Base-by-base conservation (phyloP, 2,329 filamentous ascomycete genomes). In the Aspergillus alliaceus region DNA sequence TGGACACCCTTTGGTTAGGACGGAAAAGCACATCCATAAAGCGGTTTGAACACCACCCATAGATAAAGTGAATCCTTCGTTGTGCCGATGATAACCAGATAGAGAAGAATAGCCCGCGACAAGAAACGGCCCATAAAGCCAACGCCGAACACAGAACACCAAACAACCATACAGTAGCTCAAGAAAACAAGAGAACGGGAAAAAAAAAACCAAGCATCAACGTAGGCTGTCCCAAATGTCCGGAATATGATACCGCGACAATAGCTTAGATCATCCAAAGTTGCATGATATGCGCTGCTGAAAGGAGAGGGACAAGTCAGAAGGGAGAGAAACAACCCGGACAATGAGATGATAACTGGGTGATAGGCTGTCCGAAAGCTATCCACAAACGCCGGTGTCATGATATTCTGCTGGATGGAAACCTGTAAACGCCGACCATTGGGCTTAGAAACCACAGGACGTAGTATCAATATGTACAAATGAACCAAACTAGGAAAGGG, bases 381-480 rank as follows among this genome's bases (percentile, higher is more conserved):
- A 58, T 40, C 48, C 32, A 27, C 24, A 32, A 56, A 52, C 57
- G 48, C 49, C 48, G 34, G 24, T 49, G 35, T 46, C 29, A 50
- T 47, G 44, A 34, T 32, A 56, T 29, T 8, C 27, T 51, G 27
- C 20, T 25, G 18, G 29, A 35, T 53, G 20, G 31, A 34, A 24
- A 48, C 31, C 50, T 14, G 35, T 24, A 34, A 56, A 56, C 42
- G 42, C 48, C 57, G 44, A 25, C 48, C 8, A 15, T 27, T 22
- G 40, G 56, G 52, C 46, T 55, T 24, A 27, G 22, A 40, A 48
- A 54, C 24, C 22, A 34, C 34, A 46, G 25, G 22, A 58, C 34
- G 47, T 49, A 51, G 31, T 7, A 24, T n/a, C 32, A 37, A 44
- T 59, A 59, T 56, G 49, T 59, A 59, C 53, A 59, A 24, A 31